Conservation (phyloP, 139 green algal species). For the Closterium sp. region DNA sequence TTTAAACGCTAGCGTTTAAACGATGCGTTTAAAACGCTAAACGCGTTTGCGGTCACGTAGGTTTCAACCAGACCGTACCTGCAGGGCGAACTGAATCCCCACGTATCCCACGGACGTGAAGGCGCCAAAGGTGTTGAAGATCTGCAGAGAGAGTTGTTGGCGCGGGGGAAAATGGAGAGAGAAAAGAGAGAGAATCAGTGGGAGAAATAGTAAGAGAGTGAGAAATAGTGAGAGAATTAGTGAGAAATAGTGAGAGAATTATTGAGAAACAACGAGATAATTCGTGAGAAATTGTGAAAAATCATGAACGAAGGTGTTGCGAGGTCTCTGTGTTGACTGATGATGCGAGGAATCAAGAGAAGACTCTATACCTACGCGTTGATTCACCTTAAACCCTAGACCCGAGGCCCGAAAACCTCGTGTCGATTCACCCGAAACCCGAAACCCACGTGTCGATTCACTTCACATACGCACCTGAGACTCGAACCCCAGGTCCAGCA, state of each 20-base stretch:
- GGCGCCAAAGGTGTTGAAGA: conserved; percentile 21
- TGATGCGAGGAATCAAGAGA: too few species aligned
- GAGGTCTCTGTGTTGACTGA: too few species aligned
- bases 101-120: conserved; percentile 28
- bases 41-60: not conserved
- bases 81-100: conserved; percentile 7
- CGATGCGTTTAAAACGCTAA: conserved; percentile 2
- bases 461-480: not conserved
- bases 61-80: not conserved
- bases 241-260: too few species aligned
- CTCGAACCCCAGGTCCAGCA: not conserved
- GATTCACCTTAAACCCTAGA: too few species aligned
- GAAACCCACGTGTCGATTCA: not conserved
- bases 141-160: not conserved
- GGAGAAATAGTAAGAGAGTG: not conserved
- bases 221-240: too few species aligned
- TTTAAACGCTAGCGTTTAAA: too few species aligned
- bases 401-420: too few species aligned
- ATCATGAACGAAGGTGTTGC: too few species aligned
- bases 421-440: too few species aligned
- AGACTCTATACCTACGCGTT: conserved; percentile 10
- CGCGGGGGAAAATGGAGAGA: too few species aligned
- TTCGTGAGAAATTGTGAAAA: too few species aligned
- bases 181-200: not conserved
- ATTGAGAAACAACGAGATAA: too few species aligned